These are phyloP conservation scores for Lasiosphaeria miniovina DNA, from an alignment of 495 filamentous ascomycete genomes.

Conservation along the genomic window DNA sequence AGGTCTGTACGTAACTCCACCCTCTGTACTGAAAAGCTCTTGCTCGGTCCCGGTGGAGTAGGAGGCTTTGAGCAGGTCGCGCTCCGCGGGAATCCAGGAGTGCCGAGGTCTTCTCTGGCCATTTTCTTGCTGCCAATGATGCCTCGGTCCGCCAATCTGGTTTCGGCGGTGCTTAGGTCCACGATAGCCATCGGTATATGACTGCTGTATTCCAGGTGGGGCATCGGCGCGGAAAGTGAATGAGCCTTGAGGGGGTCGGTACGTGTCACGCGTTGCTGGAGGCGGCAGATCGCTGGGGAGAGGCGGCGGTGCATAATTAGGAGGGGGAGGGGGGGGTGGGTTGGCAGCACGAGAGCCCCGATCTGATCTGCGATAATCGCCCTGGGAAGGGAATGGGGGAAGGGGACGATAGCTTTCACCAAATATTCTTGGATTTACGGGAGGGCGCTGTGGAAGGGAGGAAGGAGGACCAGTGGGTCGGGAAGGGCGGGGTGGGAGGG, in stretches of 20 bases:
- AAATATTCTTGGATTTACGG: neutral
- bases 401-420: too few relatives aligned
- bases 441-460: conserved; percentile 3
- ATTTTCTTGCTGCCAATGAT: conserved; percentile 4
- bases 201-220: conserved; percentile 36
- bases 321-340: conserved; percentile 3
- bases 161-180: conserved; percentile 9
- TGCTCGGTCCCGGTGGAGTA: conserved; percentile 32
- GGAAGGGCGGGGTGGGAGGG: too few relatives aligned
- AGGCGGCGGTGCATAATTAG: neutral
- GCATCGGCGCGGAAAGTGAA: conserved; percentile 46
- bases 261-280: conserved; percentile 12
- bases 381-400: too few relatives aligned
- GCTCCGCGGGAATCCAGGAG: conserved; percentile 33
- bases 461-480: conserved; percentile 7
- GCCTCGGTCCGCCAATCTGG: conserved; percentile 10
- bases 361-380: too few relatives aligned
- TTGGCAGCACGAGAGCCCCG: too few relatives aligned
- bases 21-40: conserved; percentile 35
- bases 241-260: conserved; percentile 40
- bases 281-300: too few relatives aligned
- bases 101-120: conserved; percentile 14
- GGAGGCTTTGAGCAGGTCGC: conserved; percentile 37
- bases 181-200: conserved; percentile 22
- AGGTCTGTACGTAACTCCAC: conserved; percentile 41